Evolutionary conservation across 2,329 filamentous ascomycete genomes (phyloP).

Genomic region (Sclerotiophoma versabilis): DNA sequence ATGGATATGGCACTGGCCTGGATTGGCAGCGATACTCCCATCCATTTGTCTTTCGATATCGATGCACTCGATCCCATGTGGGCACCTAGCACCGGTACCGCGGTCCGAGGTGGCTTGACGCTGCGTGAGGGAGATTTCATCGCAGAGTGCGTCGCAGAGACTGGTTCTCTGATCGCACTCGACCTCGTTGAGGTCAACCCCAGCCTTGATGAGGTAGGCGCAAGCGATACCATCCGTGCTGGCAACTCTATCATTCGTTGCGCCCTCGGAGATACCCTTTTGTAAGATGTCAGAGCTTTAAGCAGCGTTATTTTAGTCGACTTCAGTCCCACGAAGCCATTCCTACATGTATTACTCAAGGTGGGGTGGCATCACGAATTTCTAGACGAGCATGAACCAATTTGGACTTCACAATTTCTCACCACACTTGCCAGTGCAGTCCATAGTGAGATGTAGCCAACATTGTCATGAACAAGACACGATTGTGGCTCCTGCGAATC

Average conservation of each 20-base stretch:
- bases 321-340: background rate
- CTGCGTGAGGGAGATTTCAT: conserved; percentile 97
- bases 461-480: background rate
- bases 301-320: background rate
- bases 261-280: conserved; percentile 86
- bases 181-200: conserved; percentile 65
- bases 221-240: conserved; percentile 84
- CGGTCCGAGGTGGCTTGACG: conserved; percentile 90
- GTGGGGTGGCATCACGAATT: background rate
- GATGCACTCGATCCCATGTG: conserved; percentile 95
- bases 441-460: background rate
- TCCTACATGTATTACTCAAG: conserved; percentile 5
- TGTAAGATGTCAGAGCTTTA: conserved; percentile 57
- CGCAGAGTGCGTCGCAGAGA: conserved; percentile 70
- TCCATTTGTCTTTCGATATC: conserved; percentile 96
- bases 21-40: conserved; percentile 92
- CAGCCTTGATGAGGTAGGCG: conserved; percentile 63
- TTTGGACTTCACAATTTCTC: background rate
- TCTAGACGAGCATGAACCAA: background rate
- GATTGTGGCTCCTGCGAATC: background rate
- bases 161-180: conserved; percentile 64
- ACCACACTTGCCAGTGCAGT: background rate
- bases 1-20: conserved; percentile 98
- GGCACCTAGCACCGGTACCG: conserved; percentile 94
- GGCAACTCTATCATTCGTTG: conserved; percentile 92